Evolutionary conservation across 1,284 basidiomycete species (phyloP), one percentile per base, ranked within the genome.

Genomic region (Amylostereum chailletii): DNA sequence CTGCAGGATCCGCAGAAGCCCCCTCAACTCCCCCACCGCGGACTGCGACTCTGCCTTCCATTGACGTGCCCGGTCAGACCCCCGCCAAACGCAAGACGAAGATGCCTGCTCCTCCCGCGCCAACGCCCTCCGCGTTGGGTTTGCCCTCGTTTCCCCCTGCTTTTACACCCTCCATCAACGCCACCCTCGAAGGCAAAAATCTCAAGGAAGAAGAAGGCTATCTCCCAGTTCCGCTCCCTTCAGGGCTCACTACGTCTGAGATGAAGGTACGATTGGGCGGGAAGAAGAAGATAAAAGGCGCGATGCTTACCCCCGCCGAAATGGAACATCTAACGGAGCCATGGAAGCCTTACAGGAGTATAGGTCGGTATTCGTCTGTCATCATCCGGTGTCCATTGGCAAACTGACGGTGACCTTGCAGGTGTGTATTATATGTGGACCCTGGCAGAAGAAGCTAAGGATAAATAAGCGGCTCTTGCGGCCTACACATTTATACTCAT

Each of bases 231-330:
- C 72, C 80, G 3, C 67, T 90, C 41, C 83, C 82, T 1, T 72
- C 74, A 26, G 83, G 82, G 0, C 62, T 93, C 32, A 81, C 76
- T 10, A 67, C 83, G 3, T 69, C 75, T 3, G 62, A 74, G 5
- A 70, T 94, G 44, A 83, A 83, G 62, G 72, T 71, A 48, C 71
- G 91, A 27, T 61, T 92, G 51, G 72, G 73, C 19, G 84, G 86
- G 32, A 93, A 92, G 71, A 90, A 87, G 59, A 91, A 91, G 68
- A 72, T 83, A 57, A 92, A 90, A 87, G 87, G 86, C 31, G 81
- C 80, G 2, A 76, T 92, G 54, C 70, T 94, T 51, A 86, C 86
- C 0, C 88, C 90, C 2, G 69, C 73, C 34, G 90, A 94, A 67
- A 93, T 94, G 90, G 80, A 86, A 55, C 77, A 74, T 30, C 67